Percentiles rank a stretch among this genome's conserved stretches.
Evolutionary conservation across 352 stramenopile genomes (phyloP).

Genomic region (Thalassiosira sp.): DNA sequence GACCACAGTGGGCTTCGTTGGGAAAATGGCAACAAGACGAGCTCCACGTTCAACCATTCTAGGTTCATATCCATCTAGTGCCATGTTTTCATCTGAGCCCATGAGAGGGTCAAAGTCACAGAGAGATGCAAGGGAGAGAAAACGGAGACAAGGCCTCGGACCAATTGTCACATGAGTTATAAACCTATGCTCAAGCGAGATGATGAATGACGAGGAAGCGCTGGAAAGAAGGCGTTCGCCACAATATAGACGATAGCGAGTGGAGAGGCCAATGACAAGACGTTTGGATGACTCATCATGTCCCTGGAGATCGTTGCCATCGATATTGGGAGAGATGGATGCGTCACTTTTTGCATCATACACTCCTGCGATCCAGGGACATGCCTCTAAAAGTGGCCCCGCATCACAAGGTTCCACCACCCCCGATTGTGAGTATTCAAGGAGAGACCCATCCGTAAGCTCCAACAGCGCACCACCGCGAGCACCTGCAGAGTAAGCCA

Average conservation of each 20-base stretch:
- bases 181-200: conserved; percentile 73
- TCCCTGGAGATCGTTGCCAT: conserved; percentile 13
- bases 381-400: conserved; percentile 72
- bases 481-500: conserved; percentile 24
- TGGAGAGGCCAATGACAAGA: conserved; percentile 73
- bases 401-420: conserved; percentile 45
- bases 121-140: conserved; percentile 65
- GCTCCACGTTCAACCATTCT: conserved; percentile 72
- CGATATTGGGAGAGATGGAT: conserved; percentile 16
- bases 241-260: conserved; percentile 69
- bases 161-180: conserved; percentile 68
- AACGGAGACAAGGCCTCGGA: conserved; percentile 70
- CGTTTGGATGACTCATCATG: conserved; percentile 32
- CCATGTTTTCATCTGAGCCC: conserved; percentile 68
- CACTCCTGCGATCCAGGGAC: conserved; percentile 73
- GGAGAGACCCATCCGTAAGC: conserved; percentile 62
- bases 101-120: conserved; percentile 75
- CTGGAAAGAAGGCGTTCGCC: conserved; percentile 76
- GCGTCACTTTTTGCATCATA: conserved; percentile 47
- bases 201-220: conserved; percentile 70
- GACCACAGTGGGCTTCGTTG: conserved; percentile 61
- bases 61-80: conserved; percentile 78
- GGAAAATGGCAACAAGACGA: conserved; percentile 70
- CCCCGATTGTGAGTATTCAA: conserved; percentile 66
- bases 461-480: conserved; percentile 63